Base-by-base conservation (phyloP, 2,329 filamentous ascomycete species). In the Arthroderma sp. region DNA sequence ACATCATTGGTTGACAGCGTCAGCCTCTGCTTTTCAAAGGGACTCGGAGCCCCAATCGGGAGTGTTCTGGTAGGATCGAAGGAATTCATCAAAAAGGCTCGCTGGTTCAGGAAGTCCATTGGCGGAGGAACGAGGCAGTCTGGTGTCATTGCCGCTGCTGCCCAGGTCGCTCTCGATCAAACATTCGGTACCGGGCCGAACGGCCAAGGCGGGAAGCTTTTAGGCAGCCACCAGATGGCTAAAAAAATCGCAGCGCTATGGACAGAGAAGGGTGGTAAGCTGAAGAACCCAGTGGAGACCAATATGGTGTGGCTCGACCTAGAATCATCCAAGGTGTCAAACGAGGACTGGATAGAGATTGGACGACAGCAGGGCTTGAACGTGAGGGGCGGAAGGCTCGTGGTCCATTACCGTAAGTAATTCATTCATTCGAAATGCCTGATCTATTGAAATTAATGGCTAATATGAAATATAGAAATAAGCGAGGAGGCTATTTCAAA, bases 231-330 rank as follows among this genome's bases (percentile, higher is more conserved):
- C 69, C 72, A 73, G 51, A 79, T 79, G 31, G 86, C 87, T 1
- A 79, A 79, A 68, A 74, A 74, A 63, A 76, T 91, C 23, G 82
- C 79, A 25, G 73, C 76, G 33, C 70, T 86, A 62, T 95, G 89
- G 89, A 79, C 76, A 4, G 73, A 73, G 15, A 75, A 84, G 55
- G 88, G 88, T 3, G 89, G 88, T 1, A 81, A 80, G 70, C 71
- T 89, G 58, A 71, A 77, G 19, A 77, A 84, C 59, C 85, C 86
- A 0, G 84, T 87, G 1, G 84, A 95, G 67, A 94, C 89, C n/a
- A 95, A 95, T 72, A 94, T 95, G 87, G 82, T 88, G 35, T 95
- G 88, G 88, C 66, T 94, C 58, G 85, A 94, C 68, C 74, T 93
- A 15, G 79, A 82, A 31, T 78, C 78, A 0, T 79, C 81, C 9